Conservation (phyloP, 2,329 filamentous ascomycete genomes). For the Dactylella cylindrospora region DNA sequence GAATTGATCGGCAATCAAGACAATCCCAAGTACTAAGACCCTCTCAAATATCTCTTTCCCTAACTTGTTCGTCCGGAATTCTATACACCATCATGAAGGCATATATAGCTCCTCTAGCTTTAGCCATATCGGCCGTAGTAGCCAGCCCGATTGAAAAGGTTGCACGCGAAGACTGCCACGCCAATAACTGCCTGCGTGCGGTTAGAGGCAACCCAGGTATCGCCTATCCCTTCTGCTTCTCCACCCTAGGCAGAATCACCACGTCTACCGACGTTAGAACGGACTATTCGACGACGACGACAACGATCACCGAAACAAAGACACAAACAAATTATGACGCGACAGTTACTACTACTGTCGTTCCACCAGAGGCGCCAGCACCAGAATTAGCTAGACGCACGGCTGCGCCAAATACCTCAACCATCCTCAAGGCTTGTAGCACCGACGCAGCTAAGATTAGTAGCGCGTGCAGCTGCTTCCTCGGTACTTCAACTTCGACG, state of each 20-base stretch:
- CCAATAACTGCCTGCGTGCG: constrained; percentile 11
- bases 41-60: too few species aligned
- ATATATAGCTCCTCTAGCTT: constrained; percentile 4
- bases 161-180: constrained; percentile 8
- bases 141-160: constrained; percentile 1
- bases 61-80: too few species aligned
- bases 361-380: background rate
- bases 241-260: constrained; percentile 2
- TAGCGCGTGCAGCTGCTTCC: constrained; percentile 19
- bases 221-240: constrained; percentile 2
- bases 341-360: constrained; percentile 7
- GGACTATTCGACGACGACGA: constrained; percentile 2
- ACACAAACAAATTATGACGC: constrained; percentile 2
- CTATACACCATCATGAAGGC: constrained; percentile 17
- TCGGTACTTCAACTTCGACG: constrained; percentile 8
- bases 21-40: too few species aligned
- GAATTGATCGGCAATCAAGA: too few species aligned
- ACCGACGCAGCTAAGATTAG: background rate
- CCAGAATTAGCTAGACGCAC: background rate
- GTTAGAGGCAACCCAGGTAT: constrained; percentile 6
- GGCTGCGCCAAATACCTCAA: background rate
- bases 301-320: background rate
- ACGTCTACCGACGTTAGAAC: background rate
- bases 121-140: constrained; percentile 3
- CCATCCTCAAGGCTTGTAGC: constrained; percentile 5